Evolutionary conservation across 2,329 filamentous ascomycete genomes (phyloP).

Genomic region (Pyrenochaeta sp.): DNA sequence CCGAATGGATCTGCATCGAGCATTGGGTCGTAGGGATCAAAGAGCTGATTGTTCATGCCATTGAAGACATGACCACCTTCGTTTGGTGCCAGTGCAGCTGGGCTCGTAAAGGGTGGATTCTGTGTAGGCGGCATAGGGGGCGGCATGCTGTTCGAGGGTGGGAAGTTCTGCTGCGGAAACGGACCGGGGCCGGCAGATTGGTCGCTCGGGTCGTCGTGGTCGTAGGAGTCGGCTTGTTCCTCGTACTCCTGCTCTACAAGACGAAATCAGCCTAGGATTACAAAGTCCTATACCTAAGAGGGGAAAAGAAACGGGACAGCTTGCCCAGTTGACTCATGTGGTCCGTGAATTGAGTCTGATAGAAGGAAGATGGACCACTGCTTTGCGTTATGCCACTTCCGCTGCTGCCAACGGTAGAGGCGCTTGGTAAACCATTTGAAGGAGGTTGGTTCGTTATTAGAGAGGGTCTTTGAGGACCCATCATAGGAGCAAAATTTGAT

Average conservation of each 20-base stretch:
- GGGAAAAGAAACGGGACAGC: conserved; percentile 65
- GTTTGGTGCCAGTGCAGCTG: conserved; percentile 42
- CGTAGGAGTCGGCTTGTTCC: conserved; percentile 85
- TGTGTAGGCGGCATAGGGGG: conserved; percentile 49
- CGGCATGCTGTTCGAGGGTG: conserved; percentile 54
- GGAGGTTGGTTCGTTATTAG: conserved; percentile 47
- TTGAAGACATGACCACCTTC: conserved; percentile 52
- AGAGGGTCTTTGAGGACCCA: conserved; percentile 50
- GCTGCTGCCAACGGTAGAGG: conserved; percentile 47
- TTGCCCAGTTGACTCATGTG: conserved; percentile 96
- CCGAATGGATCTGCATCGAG: conserved; percentile 94
- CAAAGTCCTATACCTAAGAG: conserved; percentile 65
- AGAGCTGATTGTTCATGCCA: conserved; percentile 60
- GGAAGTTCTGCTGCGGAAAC: conserved; percentile 66
- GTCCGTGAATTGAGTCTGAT: conserved; percentile 87
- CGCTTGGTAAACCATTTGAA: conserved; percentile 48
- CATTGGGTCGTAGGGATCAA: conserved; percentile 82
- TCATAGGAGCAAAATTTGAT: conserved; percentile 56
- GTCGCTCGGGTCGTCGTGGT: conserved; percentile 73
- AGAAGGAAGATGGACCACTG: conserved; percentile 66
- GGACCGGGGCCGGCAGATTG: conserved; percentile 74
- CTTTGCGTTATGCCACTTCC: conserved; percentile 48
- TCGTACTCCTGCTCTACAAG: conserved; percentile 96
- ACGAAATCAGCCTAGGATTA: conserved; percentile 74
- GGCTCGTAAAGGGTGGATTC: conserved; percentile 46